Conservation (phyloP, 345 rosid genomes). For the Diplotaxis tenuifolia region DNA sequence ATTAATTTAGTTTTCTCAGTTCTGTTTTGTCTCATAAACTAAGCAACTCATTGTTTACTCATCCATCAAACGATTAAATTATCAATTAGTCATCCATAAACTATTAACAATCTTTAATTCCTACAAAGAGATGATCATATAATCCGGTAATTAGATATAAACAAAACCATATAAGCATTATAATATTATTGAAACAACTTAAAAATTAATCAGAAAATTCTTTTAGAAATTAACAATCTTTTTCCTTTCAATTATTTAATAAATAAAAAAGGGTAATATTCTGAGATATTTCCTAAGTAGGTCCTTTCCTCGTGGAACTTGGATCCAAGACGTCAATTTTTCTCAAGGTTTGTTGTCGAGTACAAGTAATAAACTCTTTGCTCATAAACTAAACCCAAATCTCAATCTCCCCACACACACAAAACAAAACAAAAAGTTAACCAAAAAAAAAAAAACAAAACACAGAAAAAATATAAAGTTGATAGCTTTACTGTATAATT, state of each 20-base stretch:
- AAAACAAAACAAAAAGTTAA: neutral
- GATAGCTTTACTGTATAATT: slow-evolving; percentile 23
- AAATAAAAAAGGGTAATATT: neutral
- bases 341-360: slow-evolving; percentile 27
- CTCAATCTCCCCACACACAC: slow-evolving; percentile 16
- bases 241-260: too few species aligned
- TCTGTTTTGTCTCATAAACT: neutral
- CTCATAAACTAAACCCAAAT: slow-evolving; percentile 24
- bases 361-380: slow-evolving; percentile 35
- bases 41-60: neutral
- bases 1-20: neutral
- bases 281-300: slow-evolving; percentile 24
- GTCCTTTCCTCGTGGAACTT: slow-evolving; percentile 24
- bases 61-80: neutral
- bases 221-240: neutral
- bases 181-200: neutral
- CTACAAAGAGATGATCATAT: neutral
- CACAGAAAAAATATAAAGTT: neutral
- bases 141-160: too few species aligned
- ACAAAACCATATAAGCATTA: neutral
- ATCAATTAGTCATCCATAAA: too few species aligned
- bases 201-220: neutral
- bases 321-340: slow-evolving; percentile 31
- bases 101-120: too few species aligned
- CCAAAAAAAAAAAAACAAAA: neutral